These are phyloP conservation scores for Rhododendron kiyosumense DNA, from an alignment of 148 eudicot species.

Conservation along the genomic window DNA sequence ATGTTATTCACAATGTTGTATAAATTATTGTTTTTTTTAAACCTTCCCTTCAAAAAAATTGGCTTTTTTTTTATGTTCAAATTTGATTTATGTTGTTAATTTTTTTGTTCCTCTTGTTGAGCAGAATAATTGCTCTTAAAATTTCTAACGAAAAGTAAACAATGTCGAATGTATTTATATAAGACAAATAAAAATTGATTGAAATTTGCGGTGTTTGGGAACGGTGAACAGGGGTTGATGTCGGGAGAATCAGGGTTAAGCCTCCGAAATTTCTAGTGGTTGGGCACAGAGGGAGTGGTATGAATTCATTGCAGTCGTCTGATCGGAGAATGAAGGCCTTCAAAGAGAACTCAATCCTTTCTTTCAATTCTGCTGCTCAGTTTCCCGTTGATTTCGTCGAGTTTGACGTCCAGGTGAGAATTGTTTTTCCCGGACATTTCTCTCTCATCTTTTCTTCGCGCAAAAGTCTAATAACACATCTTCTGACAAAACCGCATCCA, in stretches of 20 bases:
- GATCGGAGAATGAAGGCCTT: constrained; percentile 29
- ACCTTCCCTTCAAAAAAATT: too few species aligned
- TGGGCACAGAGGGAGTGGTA: constrained; percentile 55
- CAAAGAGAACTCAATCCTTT: constrained; percentile 39
- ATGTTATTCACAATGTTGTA: too few species aligned
- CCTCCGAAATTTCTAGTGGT: constrained; percentile 24
- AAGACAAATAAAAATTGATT: background rate
- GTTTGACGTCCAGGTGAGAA: constrained; percentile 53
- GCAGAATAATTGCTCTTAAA: too few species aligned
- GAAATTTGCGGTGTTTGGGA: background rate
- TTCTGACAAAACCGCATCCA: too few species aligned
- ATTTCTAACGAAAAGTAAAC: too few species aligned
- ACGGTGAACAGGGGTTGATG: background rate
- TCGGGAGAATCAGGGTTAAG: background rate
- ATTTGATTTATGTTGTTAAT: too few species aligned
- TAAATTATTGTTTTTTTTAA: too few species aligned
- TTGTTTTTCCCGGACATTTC: background rate
- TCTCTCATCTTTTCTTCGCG: too few species aligned
- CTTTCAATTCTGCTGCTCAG: constrained; percentile 37
- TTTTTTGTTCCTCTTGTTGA: too few species aligned
- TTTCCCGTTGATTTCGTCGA: constrained; percentile 36
- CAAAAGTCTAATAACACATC: too few species aligned
- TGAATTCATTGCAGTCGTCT: constrained; percentile 39
- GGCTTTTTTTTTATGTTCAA: too few species aligned
- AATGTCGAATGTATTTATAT: too few species aligned